phyloP scores from a whole-genome alignment of 495 filamentous ascomycete species.

The Trichoderma reesei region DNA sequence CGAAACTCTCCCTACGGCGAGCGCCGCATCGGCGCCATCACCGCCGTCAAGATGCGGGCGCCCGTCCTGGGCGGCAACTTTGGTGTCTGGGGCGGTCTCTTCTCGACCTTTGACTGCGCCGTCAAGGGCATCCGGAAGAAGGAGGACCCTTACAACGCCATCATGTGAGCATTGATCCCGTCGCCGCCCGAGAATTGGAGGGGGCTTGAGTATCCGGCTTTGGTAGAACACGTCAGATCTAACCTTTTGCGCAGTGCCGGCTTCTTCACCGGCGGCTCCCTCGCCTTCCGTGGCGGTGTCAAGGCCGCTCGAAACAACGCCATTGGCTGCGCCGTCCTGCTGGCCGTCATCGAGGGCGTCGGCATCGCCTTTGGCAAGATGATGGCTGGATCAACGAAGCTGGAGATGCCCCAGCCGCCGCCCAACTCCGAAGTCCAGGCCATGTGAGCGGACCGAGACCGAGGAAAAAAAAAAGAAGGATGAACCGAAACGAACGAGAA shows the following conservation, averaged over 20 bases:
- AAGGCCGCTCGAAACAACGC: constrained; percentile 87
- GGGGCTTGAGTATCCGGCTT: background rate
- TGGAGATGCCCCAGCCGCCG: constrained; percentile 48
- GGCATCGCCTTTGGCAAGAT: constrained; percentile 95
- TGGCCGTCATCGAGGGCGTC: constrained; percentile 94
- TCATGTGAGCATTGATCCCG: constrained; percentile 35
- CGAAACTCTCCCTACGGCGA: constrained; percentile 84
- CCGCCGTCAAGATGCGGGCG: constrained; percentile 92
- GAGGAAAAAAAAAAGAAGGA: background rate
- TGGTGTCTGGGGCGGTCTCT: constrained; percentile 87
- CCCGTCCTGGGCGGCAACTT: constrained; percentile 97
- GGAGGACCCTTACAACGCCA: constrained; percentile 96
- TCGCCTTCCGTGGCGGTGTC: constrained; percentile 82
- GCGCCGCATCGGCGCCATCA: constrained; percentile 88
- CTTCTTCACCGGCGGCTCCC: constrained; percentile 89
- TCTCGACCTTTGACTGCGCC: constrained; percentile 93
- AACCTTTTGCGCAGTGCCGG: constrained; percentile 43
- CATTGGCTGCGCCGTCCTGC: constrained; percentile 86
- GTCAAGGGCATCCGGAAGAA: constrained; percentile 92
- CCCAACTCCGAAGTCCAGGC: constrained; percentile 5
- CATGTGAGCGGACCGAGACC: background rate
- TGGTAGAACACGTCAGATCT: background rate
- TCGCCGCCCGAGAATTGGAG: background rate
- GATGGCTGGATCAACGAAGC: constrained; percentile 83
- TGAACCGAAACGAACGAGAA: background rate